Evolutionary conservation across 2,329 filamentous ascomycete species (phyloP), one percentile per base, ranked within the genome.

Genomic region (Paecilomyces sp.): DNA sequence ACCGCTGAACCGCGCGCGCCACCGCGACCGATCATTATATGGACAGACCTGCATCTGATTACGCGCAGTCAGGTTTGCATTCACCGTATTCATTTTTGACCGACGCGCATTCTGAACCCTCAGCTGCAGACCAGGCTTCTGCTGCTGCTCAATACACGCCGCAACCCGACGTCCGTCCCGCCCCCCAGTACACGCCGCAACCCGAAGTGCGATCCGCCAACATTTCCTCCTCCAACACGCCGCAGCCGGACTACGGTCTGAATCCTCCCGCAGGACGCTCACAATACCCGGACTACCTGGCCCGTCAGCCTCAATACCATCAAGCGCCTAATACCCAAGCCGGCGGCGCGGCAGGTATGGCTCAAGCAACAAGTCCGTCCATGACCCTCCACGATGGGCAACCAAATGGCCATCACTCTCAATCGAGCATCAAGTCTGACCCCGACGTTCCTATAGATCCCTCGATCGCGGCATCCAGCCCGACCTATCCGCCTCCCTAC

Each of bases 311-410:
- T 69, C 84, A 88, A 73, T 94, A 94, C 82, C 88, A 91, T 78
- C 87, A 78, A 71, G 87, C 78, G 82, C 90, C 77, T 61, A 85
- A 85, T 80, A 87, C 84, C 77, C 85, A 86, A 76, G 84, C 87
- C 77, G 87, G 84, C 79, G 86, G 86, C 79, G 85, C 88, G 79
- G 89, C 86, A 87, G 89, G 88, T 88, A 97, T 97, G 92, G 91
- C 92, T 86, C 92, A 96, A 91, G 86, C 91, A 88, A 91, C 91
- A 89, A 96, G 92, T 96, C 90, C 91, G 92, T 96, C 91, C 80
- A 85, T 91, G 84, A 71, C 89, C 87, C 82, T 90, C 82, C 85
- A 87, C 85, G 89, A 92, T 91, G 89, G 82, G 76, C 81, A 82
- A 72, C 82, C 84, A 81, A 88, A 80, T 82, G 79, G 83, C 84